Evolutionary conservation across 441 rosid genomes (phyloP).

Genomic region (Jatropha multifida): DNA sequence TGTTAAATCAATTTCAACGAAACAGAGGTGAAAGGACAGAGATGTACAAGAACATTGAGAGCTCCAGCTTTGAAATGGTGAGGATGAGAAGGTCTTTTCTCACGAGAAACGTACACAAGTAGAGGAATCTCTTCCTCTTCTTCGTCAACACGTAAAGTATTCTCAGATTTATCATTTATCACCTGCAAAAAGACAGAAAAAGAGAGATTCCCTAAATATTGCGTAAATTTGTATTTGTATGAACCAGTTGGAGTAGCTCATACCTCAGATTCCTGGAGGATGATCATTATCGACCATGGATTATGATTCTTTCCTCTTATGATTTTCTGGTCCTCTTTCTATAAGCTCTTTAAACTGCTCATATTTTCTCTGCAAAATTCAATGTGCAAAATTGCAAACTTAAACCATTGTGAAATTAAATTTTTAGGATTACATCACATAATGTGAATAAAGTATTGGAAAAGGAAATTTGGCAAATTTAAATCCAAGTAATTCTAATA

Average conservation of each 20-base stretch:
- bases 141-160: conserved; percentile 33
- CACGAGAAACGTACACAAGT: conserved; percentile 47
- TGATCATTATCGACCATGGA: conserved; percentile 11
- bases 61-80: conserved; percentile 59
- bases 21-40: neutral
- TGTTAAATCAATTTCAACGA: neutral
- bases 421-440: too few relatives aligned
- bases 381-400: too few relatives aligned
- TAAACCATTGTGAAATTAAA: too few relatives aligned
- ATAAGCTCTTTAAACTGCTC: conserved; percentile 28
- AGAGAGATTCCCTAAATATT: neutral
- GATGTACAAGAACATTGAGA: conserved; percentile 35
- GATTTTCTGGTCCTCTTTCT: conserved; percentile 21
- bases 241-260: neutral
- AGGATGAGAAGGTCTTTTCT: conserved; percentile 39
- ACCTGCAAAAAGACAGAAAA: conserved; percentile 24
- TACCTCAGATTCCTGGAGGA: conserved; percentile 29
- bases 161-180: conserved; percentile 20
- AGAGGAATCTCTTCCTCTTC: conserved; percentile 29
- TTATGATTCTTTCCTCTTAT: conserved; percentile 4
- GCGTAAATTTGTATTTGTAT: neutral
- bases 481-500: too few relatives aligned
- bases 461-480: too few relatives aligned
- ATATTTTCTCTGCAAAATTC: conserved; percentile 21
- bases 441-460: too few relatives aligned